These are phyloP conservation scores for Pseudogymnoascus sp. DNA, from an alignment of 2,329 filamentous ascomycete species.

Conservation along the genomic window DNA sequence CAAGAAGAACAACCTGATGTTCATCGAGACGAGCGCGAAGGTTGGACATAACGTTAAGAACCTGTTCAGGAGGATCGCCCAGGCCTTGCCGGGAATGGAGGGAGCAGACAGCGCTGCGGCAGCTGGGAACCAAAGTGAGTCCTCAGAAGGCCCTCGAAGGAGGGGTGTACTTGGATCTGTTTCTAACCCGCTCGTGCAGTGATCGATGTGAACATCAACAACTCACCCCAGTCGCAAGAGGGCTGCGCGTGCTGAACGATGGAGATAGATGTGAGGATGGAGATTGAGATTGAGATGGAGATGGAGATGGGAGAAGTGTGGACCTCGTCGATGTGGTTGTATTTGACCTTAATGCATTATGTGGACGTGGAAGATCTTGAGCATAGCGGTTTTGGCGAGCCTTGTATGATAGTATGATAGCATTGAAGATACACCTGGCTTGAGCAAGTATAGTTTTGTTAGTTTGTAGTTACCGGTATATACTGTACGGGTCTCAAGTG, in stretches of 20 bases:
- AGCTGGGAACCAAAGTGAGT: conserved; percentile 69
- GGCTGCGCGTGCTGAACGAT: conserved; percentile 57
- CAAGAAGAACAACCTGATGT: conserved; percentile 97
- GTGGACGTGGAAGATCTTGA: conserved; percentile 23
- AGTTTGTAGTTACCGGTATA: conserved; percentile 16
- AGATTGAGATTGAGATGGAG: not conserved
- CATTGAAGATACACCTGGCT: conserved; percentile 18
- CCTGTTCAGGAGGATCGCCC: conserved; percentile 94
- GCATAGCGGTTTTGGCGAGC: conserved; percentile 28
- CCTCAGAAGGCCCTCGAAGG: not conserved
- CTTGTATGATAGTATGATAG: conserved; percentile 26
- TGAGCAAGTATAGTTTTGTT: conserved; percentile 16
- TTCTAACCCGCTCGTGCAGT: conserved; percentile 45
- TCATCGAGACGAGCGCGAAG: conserved; percentile 98
- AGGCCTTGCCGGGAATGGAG: conserved; percentile 96
- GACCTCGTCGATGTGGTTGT: conserved; percentile 17
- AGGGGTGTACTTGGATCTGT: not conserved
- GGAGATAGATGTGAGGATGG: not conserved
- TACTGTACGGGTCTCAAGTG: not conserved
- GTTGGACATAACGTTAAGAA: conserved; percentile 97
- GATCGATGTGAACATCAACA: conserved; percentile 88
- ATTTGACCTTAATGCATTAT: conserved; percentile 12
- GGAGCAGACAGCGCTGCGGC: conserved; percentile 73
- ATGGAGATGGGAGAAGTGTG: not conserved
- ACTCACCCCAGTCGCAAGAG: conserved; percentile 61